Evolutionary conservation across 2,329 filamentous ascomycete genomes (phyloP), one percentile per base, ranked within the genome.

Genomic region (Teratosphaeria epicoccoides): DNA sequence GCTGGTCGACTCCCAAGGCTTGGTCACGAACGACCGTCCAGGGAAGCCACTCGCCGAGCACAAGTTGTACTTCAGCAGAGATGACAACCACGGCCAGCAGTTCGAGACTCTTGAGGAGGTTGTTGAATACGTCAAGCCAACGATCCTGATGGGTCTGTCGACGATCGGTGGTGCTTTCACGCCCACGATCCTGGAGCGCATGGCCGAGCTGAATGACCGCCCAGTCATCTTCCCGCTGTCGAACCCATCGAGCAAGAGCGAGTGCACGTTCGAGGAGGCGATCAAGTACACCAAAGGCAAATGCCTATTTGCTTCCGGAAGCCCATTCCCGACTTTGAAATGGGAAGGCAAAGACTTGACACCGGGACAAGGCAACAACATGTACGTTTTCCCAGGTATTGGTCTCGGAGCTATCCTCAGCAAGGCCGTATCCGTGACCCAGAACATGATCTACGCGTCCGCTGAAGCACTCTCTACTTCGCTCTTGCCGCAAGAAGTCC

Each of bases 371-470:
- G 90, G 91, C 59, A 90, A 90, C 78, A 84, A 84, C 75, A 84
- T 85, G 75, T 96, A 96, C 68, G 87, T 98, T 55, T 98, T 98
- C 83, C 93, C 93, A 0, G 93, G 91, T 64, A 86, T 97, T 54
- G 93, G 93, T 52, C 82, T 97, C 25, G 93, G 90, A 55, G 87
- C 91, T 59, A 96, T 97, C 66, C 80, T 97, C 47, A 84, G 85
- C 73, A 94, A 96, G 76, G 81, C 89, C 11, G 83, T 87, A 59
- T 83, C 83, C 61, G 78, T 97, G 60, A 97, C 91, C 4, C 88
- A 96, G 68, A 82, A 85, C 70, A 98, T 98, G 93, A 89, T 98
- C 66, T 97, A 97, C 74, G 89, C 87, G 47, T 91, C 90, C 26
- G 93, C 88, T 24, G 84, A 85, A 40, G 85, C 88, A 4, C 80